Evolutionary conservation across 108 stramenopile genomes (phyloP), one percentile per base, ranked within the genome.

Genomic region (Stephanodiscus minutulus): DNA sequence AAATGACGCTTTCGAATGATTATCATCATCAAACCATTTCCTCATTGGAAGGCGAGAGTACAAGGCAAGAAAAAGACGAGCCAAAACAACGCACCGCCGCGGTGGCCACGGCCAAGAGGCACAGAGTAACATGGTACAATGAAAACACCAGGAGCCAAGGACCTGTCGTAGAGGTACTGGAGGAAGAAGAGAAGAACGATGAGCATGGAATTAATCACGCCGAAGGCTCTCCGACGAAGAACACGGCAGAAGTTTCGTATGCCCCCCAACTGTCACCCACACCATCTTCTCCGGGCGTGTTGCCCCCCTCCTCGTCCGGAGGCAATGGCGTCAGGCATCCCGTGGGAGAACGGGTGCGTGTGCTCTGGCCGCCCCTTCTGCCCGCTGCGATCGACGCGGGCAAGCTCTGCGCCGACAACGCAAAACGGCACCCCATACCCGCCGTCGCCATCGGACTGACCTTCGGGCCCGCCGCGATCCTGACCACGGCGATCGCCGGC

Each of bases 281-380:
- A 28, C 69, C 69, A 0, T 77, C 76, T 13, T 77, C 76, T 33
- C 76, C 76, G 10, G 44, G 47, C 17, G 36, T 44, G n/a, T 52
- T 36, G 9, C 28, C 56, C 29, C 13, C 61, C 9, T 31, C 57
- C 25, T n/a, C 46, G 50, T 54, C 8, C 33, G 60, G 35, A 39
- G 25, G 31, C 57, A 62, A 7, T 18, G 17, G 24, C 44, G 21
- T 7, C 15, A 60, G 52, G 13, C 25, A 62, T 24, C 15, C 21
- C 4, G 27, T 35, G 21, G 53, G 60, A 17, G 69, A 76, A 66
- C 74, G 90, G 44, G 53, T 91, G 36, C 81, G 91, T 39, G 74
- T 89, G 4, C 61, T 92, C 9, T 95, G 93, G 93, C 93, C 93
- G 7, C 88, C 91, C 9, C 62, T 95, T 3, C 87, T 90, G 1